Evolutionary conservation across 164 flowering plant genomes (phyloP).

Genomic region (Aristolochia contorta): DNA sequence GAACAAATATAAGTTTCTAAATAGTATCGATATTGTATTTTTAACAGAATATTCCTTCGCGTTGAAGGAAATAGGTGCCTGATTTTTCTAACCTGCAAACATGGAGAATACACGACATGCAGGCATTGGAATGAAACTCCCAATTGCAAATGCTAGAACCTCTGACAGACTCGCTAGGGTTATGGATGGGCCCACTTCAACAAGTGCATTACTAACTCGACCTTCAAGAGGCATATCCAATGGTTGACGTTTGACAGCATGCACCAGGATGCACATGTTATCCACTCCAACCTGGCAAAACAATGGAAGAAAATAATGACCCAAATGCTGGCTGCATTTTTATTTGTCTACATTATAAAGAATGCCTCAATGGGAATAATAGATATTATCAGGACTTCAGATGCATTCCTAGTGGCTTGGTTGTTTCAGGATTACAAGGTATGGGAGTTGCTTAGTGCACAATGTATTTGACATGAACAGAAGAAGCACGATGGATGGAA

Average conservation of each 20-base stretch:
- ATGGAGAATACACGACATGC: slow-evolving; percentile 97
- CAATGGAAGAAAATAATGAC: not conserved
- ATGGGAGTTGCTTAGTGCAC: too few relatives aligned
- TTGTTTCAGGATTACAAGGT: too few relatives aligned
- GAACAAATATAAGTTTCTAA: too few relatives aligned
- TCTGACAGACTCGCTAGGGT: slow-evolving; percentile 90
- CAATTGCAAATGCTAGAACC: slow-evolving; percentile 96
- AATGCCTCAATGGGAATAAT: too few relatives aligned
- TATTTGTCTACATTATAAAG: too few relatives aligned
- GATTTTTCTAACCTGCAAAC: slow-evolving; percentile 81
- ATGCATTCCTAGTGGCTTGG: too few relatives aligned
- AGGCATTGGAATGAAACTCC: slow-evolving; percentile 96
- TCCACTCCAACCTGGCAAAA: slow-evolving; percentile 86
- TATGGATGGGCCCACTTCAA: slow-evolving; percentile 96
- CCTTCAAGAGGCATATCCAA: slow-evolving; percentile 72
- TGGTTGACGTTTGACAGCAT: slow-evolving; percentile 86
- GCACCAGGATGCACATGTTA: slow-evolving; percentile 94
- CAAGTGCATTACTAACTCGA: slow-evolving; percentile 85
- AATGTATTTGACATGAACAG: too few relatives aligned
- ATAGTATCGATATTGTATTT: too few relatives aligned
- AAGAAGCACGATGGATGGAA: too few relatives aligned
- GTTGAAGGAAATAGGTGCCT: not conserved
- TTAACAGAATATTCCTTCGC: not conserved
- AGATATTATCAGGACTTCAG: too few relatives aligned
- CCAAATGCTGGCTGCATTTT: too few relatives aligned